Percentiles rank a stretch among this genome's conserved stretches.
These are phyloP conservation scores for Candolleomyces efflorescens DNA, from an alignment of 768 basidiomycete genomes.

Conservation along the genomic window DNA sequence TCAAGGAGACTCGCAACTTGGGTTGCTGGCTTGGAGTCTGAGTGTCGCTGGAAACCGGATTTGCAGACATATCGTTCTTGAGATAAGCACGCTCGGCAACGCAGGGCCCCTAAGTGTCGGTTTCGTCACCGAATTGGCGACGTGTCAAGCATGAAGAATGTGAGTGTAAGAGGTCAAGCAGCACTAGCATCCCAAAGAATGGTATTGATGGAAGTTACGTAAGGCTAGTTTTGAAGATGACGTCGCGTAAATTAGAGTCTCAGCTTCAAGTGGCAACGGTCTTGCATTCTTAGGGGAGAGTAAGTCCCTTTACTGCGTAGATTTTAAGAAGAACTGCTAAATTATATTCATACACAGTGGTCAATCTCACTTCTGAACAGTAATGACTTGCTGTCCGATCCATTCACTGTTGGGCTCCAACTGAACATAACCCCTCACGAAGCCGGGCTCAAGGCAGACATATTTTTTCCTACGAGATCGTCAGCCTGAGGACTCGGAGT, in stretches of 20 bases:
- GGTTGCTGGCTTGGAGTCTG: conserved; percentile 7
- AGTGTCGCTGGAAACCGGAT: not conserved
- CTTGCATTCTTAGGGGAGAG: not conserved
- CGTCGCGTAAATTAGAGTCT: no score
- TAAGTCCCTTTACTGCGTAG: not conserved
- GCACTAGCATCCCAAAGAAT: not conserved
- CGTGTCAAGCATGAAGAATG: no score
- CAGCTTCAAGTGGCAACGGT: no score
- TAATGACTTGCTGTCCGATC: conserved; percentile 72
- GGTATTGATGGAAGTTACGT: not conserved
- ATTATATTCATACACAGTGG: conserved; percentile 7
- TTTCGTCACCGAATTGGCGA: no score
- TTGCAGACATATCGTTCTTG: not conserved
- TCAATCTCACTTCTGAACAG: conserved; percentile 23
- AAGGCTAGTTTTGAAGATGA: not conserved
- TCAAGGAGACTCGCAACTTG: conserved; percentile 40
- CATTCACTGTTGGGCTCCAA: conserved; percentile 65
- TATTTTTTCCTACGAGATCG: conserved; percentile 62
- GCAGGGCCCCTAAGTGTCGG: not conserved
- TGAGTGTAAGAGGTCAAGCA: no score
- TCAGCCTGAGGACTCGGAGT: conserved; percentile 1
- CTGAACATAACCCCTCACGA: conserved; percentile 66
- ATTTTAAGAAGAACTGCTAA: no score
- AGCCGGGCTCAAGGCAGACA: conserved; percentile 91
- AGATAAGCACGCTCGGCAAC: not conserved